These are phyloP conservation scores for Macadamia tetraphylla DNA, from an alignment of 164 flowering plant species.

Conservation along the genomic window DNA sequence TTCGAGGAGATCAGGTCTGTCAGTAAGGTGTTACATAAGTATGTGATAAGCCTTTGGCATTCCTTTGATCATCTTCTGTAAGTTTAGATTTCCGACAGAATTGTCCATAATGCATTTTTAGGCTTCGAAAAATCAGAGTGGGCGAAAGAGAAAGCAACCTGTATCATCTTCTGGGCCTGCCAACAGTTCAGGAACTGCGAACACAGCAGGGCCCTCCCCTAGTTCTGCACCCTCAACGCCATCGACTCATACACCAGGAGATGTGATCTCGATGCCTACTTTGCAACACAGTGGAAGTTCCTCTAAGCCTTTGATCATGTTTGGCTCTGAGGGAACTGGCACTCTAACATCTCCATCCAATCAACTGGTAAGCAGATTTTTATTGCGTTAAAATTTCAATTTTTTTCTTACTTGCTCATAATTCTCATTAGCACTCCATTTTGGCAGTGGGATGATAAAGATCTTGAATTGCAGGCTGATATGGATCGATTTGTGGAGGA, in stretches of 20 bases:
- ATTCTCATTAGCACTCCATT: slow-evolving; percentile 40
- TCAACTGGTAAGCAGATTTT: slow-evolving; percentile 59
- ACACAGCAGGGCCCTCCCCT: slow-evolving; percentile 94
- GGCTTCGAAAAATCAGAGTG: slow-evolving; percentile 82
- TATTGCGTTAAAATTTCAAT: background rate
- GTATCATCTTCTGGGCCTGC: slow-evolving; percentile 99
- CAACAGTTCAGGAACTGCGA: slow-evolving; percentile 97
- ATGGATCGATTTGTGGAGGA: slow-evolving; percentile 88
- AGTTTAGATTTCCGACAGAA: slow-evolving; percentile 27
- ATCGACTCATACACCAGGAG: slow-evolving; percentile 94
- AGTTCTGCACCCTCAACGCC: slow-evolving; percentile 98
- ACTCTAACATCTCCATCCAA: slow-evolving; percentile 88
- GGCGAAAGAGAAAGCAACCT: slow-evolving; percentile 91
- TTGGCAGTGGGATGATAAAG: slow-evolving; percentile 92
- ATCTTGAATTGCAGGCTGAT: slow-evolving; percentile 79
- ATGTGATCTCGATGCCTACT: slow-evolving; percentile 88
- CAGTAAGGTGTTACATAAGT: slow-evolving; percentile 5
- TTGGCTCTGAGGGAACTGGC: slow-evolving; percentile 74
- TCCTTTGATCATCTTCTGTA: background rate
- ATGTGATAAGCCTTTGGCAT: background rate
- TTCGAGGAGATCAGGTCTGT: slow-evolving; percentile 90
- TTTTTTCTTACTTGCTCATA: slow-evolving; percentile 2
- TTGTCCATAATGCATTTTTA: slow-evolving; percentile 27
- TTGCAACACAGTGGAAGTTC: slow-evolving; percentile 69
- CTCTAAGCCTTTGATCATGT: slow-evolving; percentile 76